Evolutionary conservation across 2,329 filamentous ascomycete genomes (phyloP), one percentile per base, ranked within the genome.

Genomic region (Aspergillus jensenii): DNA sequence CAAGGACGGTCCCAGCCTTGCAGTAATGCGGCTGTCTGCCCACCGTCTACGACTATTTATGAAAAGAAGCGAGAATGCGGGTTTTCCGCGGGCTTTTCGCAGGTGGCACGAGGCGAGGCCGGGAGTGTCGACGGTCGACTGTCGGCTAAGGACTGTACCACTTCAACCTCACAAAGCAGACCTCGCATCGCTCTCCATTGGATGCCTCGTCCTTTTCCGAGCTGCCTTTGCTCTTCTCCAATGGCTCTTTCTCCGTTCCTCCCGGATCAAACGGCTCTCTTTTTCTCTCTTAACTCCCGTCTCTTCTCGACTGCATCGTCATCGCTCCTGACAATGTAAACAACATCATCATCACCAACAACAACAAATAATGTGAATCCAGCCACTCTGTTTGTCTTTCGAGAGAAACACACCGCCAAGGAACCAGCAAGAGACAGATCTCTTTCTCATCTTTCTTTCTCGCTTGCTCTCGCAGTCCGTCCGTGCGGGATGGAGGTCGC

Each of bases 151-250:
- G 12, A 37, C 35, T 60, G 59, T 60, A 58, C 59, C 43, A 60
- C 58, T 37, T 39, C 56, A n/a, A 9, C 27, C 27, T 31, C 27
- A 9, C 27, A 31, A 9, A 31, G 27, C 27, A 31, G 27, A 11
- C 46, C 46, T 57, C 55, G 46, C 55, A 43, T 47, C 33, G 12
- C 21, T 19, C 49, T 15, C 27, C 46, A 58, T 52, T 58, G 55
- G 55, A 53, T 44, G 55, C 49, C 55, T 17, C 44, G 17, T 48
- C 55, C 43, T 23, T 21, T 33, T 19, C 46, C 46, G 17, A 23
- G 46, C 17, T 19, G 27, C 27, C 12, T 31, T 48, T 4, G 25
- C 12, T 48, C 27, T 33, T 44, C 17, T 39, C 25, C 39, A 44
- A 41, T 27, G 21, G 21, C 15, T 25, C 31, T n/a, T 21, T 46